Evolutionary conservation across 2,329 filamentous ascomycete species (phyloP).

Genomic region (Penicillium verrucosum): DNA sequence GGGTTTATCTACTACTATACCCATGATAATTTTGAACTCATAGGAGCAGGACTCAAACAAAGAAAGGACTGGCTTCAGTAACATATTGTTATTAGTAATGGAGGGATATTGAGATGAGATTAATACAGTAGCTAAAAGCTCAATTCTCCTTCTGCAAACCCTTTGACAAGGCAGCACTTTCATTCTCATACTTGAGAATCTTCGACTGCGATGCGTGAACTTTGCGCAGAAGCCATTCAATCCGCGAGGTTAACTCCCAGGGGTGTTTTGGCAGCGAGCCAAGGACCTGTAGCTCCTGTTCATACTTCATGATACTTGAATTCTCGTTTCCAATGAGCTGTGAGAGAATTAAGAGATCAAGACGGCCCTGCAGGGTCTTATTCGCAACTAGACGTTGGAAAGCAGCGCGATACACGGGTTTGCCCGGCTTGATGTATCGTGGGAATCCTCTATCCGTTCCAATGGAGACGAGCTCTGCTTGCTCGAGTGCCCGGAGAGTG

Average conservation of each 20-base stretch:
- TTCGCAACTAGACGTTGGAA: conserved; percentile 72
- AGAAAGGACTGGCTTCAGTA: neutral
- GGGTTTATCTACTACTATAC: neutral
- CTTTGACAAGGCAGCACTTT: conserved; percentile 71
- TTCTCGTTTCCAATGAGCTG: conserved; percentile 70
- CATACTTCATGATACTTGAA: conserved; percentile 71
- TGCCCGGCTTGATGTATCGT: conserved; percentile 71
- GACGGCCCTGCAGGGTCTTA: conserved; percentile 66
- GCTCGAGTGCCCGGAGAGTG: conserved; percentile 74
- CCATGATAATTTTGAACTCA: neutral
- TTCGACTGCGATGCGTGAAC: conserved; percentile 70
- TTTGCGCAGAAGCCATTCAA: conserved; percentile 72
- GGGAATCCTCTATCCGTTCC: conserved; percentile 72
- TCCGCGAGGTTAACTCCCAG: conserved; percentile 61
- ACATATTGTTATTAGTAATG: neutral
- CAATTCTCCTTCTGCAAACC: conserved; percentile 56
- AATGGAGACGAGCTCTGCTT: conserved; percentile 81
- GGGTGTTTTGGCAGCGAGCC: conserved; percentile 69
- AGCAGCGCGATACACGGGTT: conserved; percentile 80
- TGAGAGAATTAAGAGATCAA: conserved; percentile 67
- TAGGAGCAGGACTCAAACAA: neutral
- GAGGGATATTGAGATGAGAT: neutral
- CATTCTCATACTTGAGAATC: conserved; percentile 68
- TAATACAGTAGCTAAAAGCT: conserved; percentile 3
- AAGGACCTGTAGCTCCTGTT: conserved; percentile 71